Evolutionary conservation across 2,329 filamentous ascomycete genomes (phyloP).

Genomic region (Cercospora brassicicola): DNA sequence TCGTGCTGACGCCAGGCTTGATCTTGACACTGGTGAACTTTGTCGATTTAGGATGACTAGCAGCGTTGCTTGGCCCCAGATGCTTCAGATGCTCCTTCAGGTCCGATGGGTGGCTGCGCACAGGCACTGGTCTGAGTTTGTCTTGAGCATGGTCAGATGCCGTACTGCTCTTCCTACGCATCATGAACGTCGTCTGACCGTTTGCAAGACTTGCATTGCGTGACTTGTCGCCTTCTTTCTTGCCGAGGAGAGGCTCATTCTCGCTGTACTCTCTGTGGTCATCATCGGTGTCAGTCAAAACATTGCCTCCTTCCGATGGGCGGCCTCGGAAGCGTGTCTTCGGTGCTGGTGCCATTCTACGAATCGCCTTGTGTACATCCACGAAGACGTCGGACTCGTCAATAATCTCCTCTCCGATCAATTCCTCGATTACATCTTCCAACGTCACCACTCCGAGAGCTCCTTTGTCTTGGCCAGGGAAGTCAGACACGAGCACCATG

Average conservation of each 20-base stretch:
- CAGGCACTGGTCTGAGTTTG: constrained; percentile 38
- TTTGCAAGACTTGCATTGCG: constrained; percentile 40
- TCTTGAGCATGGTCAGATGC: constrained; percentile 37
- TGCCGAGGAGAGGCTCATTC: constrained; percentile 34
- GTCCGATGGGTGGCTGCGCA: constrained; percentile 56
- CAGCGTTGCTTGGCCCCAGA: constrained; percentile 64
- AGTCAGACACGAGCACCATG: constrained; percentile 93
- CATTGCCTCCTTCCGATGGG: constrained; percentile 8
- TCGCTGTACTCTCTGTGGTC: constrained; percentile 28
- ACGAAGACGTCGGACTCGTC: constrained; percentile 98
- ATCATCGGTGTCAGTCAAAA: constrained; percentile 28
- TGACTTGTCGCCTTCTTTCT: constrained; percentile 23
- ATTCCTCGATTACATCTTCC: constrained; percentile 96
- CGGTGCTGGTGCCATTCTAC: constrained; percentile 81
- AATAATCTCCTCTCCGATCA: constrained; percentile 99
- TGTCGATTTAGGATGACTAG: constrained; percentile 60
- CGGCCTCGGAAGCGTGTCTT: constrained; percentile 53
- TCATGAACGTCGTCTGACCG: constrained; percentile 44
- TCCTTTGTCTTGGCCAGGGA: constrained; percentile 84
- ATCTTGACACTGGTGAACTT: constrained; percentile 65
- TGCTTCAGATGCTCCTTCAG: constrained; percentile 62
- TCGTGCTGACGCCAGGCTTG: constrained; percentile 56
- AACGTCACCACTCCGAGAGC: constrained; percentile 91
- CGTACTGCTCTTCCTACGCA: constrained; percentile 49
- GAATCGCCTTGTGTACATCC: constrained; percentile 96